Base-by-base conservation (phyloP, 805 yeast species). In the Pichia cephalocereana region DNA sequence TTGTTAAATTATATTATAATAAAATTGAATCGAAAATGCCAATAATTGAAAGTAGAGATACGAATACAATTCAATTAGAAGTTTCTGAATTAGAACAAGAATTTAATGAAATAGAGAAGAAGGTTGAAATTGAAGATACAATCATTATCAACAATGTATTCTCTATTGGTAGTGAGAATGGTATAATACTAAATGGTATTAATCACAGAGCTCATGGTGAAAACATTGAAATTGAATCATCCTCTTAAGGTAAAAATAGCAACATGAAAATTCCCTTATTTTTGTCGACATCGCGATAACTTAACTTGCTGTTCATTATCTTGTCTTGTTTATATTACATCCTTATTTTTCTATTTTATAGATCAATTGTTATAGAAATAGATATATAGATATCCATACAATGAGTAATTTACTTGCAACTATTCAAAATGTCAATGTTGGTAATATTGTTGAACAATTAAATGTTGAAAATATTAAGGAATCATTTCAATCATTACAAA, bases 381-480 rank as follows among this genome's bases (percentile, higher is more conserved):
- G 4, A 19, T 19, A 19, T 19, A 14, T 15, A 12, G 17, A 34
- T 34, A 34, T 15, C 18, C 9, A n/a, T 3, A 44, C 31, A 23
- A 45, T 50, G 52, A 37, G 46, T 18, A 50, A 43, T 26, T 26
- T 53, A 10, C 11, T 52, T 11, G 17, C 52, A 19, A 17, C 49
- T 10, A 7, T 53, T 5, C 48, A 46, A 19, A 45, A 43, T 15
- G 31, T 52, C 28, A 50, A 54, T 36, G 55, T 46, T 9, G 46
- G 49, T 56, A 75, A 36, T 44, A 52, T 77, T 37, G 52, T 75
- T 36, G 81, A 79, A 43, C 63, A 73, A 48, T 59, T 80, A 53
- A 76, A 70, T 55, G 51, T 76, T 26, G 86, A 77, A 17, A 70
- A 73, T 54, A 54, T 77, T 27, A 69, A 68, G 52, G 71, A 71